phyloP scores from a whole-genome alignment of 352 stramenopile species.

The Phytophthora tubulina region DNA sequence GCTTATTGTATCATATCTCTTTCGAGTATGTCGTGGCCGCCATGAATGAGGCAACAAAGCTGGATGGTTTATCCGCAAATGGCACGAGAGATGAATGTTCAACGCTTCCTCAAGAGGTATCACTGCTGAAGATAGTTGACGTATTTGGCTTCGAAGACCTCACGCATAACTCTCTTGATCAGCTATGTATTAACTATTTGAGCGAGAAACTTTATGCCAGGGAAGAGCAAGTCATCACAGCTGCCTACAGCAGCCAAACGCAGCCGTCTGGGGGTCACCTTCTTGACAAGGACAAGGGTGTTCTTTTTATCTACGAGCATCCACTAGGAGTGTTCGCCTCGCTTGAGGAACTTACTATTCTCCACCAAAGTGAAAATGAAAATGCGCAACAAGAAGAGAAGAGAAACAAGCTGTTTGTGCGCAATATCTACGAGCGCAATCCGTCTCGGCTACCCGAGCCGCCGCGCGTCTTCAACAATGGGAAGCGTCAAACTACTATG shows the following conservation, averaged over 20 bases:
- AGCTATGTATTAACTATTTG: slow-evolving; percentile 86
- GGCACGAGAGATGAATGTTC: neutral
- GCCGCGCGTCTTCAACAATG: slow-evolving; percentile 22
- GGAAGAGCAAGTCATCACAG: slow-evolving; percentile 46
- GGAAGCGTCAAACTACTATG: slow-evolving; percentile 6
- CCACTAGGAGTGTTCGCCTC: slow-evolving; percentile 67
- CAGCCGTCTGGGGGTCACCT: neutral
- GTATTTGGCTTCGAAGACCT: slow-evolving; percentile 84
- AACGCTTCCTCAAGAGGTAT: slow-evolving; percentile 6
- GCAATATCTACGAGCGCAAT: slow-evolving; percentile 73
- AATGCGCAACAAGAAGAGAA: slow-evolving; percentile 59
- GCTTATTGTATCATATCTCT: slow-evolving; percentile 63
- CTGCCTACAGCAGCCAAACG: slow-evolving; percentile 14
- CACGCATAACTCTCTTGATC: slow-evolving; percentile 73
- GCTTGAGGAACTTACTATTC: slow-evolving; percentile 72
- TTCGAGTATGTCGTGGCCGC: slow-evolving; percentile 57
- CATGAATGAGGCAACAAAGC: slow-evolving; percentile 60
- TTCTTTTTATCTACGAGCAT: slow-evolving; percentile 63
- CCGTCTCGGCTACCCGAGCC: slow-evolving; percentile 29
- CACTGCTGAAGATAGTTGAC: slow-evolving; percentile 67
- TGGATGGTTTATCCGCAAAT: slow-evolving; percentile 13
- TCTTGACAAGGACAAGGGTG: slow-evolving; percentile 27
- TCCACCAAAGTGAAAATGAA: slow-evolving; percentile 68
- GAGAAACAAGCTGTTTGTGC: slow-evolving; percentile 74
- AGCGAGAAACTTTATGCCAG: slow-evolving; percentile 78